These are phyloP conservation scores for Alnus glutinosa DNA, from an alignment of 306 rosid species.

Conservation along the genomic window DNA sequence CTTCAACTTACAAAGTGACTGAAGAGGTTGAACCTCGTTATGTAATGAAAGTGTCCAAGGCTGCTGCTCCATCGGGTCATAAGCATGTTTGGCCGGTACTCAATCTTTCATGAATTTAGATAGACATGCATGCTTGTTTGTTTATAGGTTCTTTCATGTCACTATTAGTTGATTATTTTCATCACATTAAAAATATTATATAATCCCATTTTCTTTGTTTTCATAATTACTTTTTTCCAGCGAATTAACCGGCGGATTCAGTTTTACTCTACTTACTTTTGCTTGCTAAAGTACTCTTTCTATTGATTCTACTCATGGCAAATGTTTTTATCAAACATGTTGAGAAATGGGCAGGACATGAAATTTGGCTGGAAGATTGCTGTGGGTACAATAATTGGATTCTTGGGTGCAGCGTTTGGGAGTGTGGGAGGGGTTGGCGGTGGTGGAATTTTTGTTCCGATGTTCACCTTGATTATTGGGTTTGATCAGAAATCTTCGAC, in stretches of 20 bases:
- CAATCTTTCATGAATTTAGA: background rate
- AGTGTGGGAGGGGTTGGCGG: constrained; percentile 93
- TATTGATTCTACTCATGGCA: background rate
- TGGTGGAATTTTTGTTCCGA: constrained; percentile 83
- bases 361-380: constrained; percentile 73
- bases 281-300: background rate
- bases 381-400: constrained; percentile 72
- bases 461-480: constrained; percentile 78
- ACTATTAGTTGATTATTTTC: background rate
- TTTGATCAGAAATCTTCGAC: constrained; percentile 88
- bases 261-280: background rate
- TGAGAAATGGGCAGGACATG: constrained; percentile 57
- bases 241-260: no score
- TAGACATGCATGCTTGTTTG: no score
- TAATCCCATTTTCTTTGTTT: no score
- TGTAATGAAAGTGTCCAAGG: constrained; percentile 38
- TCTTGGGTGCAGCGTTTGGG: constrained; percentile 84
- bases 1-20: constrained; percentile 23
- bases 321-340: background rate
- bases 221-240: no score
- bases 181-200: background rate
- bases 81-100: constrained; percentile 81
- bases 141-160: no score
- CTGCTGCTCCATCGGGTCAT: constrained; percentile 42
- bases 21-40: constrained; percentile 23